Conservation (phyloP, 768 basidiomycete genomes). For the Suillus alpinus region DNA sequence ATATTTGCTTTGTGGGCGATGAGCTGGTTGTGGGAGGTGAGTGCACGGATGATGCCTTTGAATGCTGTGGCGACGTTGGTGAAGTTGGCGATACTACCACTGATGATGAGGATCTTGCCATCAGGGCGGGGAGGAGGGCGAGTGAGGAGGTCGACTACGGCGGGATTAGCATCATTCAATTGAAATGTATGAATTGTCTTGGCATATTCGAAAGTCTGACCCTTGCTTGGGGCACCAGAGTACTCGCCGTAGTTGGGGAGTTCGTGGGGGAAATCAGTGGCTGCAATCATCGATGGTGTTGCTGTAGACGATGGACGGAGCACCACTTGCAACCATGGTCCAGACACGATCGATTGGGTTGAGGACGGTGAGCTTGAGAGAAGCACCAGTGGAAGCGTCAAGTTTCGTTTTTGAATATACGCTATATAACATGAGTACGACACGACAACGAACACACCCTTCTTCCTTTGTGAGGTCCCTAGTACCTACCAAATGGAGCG, state of each 20-base stretch:
- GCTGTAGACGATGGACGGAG: slow-evolving; percentile 66
- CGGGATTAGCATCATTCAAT: slow-evolving; percentile 7
- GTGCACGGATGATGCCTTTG: slow-evolving; percentile 98
- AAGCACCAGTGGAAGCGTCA: slow-evolving; percentile 95
- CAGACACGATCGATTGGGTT: slow-evolving; percentile 94
- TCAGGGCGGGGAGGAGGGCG: slow-evolving; percentile 79
- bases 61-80: slow-evolving; percentile 99
- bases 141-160: slow-evolving; percentile 85
- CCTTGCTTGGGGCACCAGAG: slow-evolving; percentile 96
- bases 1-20: slow-evolving; percentile 71
- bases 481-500: slow-evolving; percentile 94
- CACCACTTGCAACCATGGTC: slow-evolving; percentile 99
- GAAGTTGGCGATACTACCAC: slow-evolving; percentile 99
- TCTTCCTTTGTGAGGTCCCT: slow-evolving; percentile 98
- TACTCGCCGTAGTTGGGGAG: slow-evolving; percentile 99
- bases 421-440: slow-evolving; percentile 36
- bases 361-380: slow-evolving; percentile 95
- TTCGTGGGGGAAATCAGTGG: slow-evolving; percentile 94
- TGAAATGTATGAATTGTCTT: slow-evolving; percentile 84
- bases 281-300: slow-evolving; percentile 85
- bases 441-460: slow-evolving; percentile 11
- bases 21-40: slow-evolving; percentile 90
- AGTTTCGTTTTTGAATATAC: slow-evolving; percentile 99
- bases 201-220: slow-evolving; percentile 98
- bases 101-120: slow-evolving; percentile 99